A percentile compares a stretch with the other conserved stretches of the same genome.
phyloP scores from a whole-genome alignment of 345 rosid genomes.

The Hypericum perforatum region DNA sequence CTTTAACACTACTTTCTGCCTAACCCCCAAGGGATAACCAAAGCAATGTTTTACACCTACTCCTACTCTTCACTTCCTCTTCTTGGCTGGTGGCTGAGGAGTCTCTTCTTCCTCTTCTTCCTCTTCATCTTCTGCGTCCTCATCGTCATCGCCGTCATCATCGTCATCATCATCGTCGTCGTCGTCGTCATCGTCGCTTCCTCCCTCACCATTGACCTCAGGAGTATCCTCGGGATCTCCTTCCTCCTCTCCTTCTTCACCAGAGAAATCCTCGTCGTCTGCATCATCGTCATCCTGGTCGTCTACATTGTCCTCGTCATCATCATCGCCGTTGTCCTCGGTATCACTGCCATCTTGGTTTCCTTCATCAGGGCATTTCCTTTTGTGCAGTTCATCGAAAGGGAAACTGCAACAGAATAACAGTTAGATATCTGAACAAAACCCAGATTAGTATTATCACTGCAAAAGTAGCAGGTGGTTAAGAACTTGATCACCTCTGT shows the following conservation, averaged over 20 bases:
- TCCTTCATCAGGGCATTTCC: slow-evolving; percentile 31
- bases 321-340: slow-evolving; percentile 27
- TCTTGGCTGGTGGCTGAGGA: slow-evolving; percentile 9
- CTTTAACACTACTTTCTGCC: slow-evolving; percentile 11
- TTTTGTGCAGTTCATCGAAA: slow-evolving; percentile 22
- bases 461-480: not conserved
- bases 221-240: slow-evolving; percentile 13
- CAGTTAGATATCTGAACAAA: not conserved
- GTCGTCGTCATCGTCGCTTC: not conserved
- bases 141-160: not conserved
- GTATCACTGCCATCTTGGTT: slow-evolving; percentile 41
- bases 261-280: not conserved
- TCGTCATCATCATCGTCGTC: slow-evolving; percentile 1
- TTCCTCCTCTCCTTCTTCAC: not conserved
- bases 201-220: slow-evolving; percentile 14
- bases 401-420: slow-evolving; percentile 29
- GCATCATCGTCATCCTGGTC: slow-evolving; percentile 5
- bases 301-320: not conserved
- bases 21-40: not conserved
- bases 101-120: not conserved
- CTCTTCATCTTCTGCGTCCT: not conserved
- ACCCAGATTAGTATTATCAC: not conserved
- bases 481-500: slow-evolving; percentile 25
- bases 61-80: slow-evolving; percentile 6
- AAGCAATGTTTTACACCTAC: not conserved